Evolutionary conservation across 2,329 filamentous ascomycete species (phyloP).

Genomic region (Apiospora sp.): DNA sequence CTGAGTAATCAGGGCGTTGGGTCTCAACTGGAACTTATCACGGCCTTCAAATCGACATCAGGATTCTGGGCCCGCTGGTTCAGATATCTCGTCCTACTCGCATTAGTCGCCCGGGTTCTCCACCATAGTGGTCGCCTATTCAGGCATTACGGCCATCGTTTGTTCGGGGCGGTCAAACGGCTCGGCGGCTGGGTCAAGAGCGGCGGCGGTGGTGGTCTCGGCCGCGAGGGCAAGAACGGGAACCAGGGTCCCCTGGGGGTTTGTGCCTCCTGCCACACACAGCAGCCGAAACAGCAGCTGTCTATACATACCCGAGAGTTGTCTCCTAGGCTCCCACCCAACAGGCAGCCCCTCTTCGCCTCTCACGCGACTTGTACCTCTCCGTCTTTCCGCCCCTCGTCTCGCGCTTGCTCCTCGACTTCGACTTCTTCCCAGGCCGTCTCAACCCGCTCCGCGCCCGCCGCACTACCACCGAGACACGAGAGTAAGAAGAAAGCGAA

Average conservation of each 20-base stretch:
- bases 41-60: neutral
- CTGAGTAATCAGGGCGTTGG: slow-evolving; percentile 1
- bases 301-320: neutral
- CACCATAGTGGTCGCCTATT: slow-evolving; percentile 5
- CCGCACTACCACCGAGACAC: neutral
- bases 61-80: slow-evolving; percentile 14
- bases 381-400: neutral
- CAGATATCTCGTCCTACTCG: neutral
- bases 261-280: neutral
- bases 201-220: neutral
- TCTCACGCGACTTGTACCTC: neutral
- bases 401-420: neutral
- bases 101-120: neutral
- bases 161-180: neutral
- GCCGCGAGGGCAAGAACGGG: neutral
- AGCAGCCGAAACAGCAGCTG: neutral
- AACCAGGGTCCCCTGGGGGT: neutral
- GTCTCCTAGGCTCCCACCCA: neutral
- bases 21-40: slow-evolving; percentile 4
- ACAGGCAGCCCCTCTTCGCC: neutral
- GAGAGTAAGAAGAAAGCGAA: neutral
- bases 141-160: neutral
- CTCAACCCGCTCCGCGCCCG: neutral
- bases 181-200: neutral
- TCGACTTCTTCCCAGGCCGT: neutral